Evolutionary conservation across 306 rosid species (phyloP), one percentile per base, ranked within the genome.

Genomic region (Ormosia emarginata): DNA sequence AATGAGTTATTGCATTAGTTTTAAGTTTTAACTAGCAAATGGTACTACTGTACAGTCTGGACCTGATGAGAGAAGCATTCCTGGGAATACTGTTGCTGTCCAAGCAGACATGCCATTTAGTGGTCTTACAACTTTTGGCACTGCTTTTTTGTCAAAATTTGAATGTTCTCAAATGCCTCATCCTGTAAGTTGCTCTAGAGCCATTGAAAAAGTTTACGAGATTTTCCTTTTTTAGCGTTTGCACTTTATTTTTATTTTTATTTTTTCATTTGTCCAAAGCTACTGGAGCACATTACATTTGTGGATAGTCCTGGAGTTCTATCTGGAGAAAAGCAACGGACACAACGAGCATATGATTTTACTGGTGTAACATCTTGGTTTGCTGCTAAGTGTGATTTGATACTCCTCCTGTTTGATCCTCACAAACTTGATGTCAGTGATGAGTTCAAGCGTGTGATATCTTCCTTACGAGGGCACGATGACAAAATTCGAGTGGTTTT

Each of bases 21-120:
- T 66, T 79, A 67, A 79, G 29, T 84, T 79, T 58, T 79, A 67
- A 79, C 74, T 79, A 37, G 73, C 53, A 57, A 73, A 57, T 79
- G 58, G 50, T 79, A 49, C 75, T 66, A n/a, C 40, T 78, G 8
- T 85, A 39, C 86, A 94, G 98, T 94, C 98, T 83, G 98, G 98
- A 50, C 84, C 94, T 78, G 98, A 92, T 71, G 97, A 90, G 81
- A 94, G 98, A 87, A 94, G 93, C 68, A 82, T 94, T 83, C 98
- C 98, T 70, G 98, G 98, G 73, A 94, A 94, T 84, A 94, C 98
- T 4, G 82, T 94, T 75, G 98, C 98, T 6, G 98, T 94, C 61
- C 97, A 94, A 84, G 97, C 97, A 39, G 96, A 94, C 86, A 94
- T 94, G 98, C 98, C 98, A 1, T 94, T 88, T 84, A 92, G 92